A percentile compares a stretch with the other conserved stretches of the same genome.
phyloP scores from a whole-genome alignment of 768 basidiomycete species.

The Cystofilobasidium capitatum region DNA sequence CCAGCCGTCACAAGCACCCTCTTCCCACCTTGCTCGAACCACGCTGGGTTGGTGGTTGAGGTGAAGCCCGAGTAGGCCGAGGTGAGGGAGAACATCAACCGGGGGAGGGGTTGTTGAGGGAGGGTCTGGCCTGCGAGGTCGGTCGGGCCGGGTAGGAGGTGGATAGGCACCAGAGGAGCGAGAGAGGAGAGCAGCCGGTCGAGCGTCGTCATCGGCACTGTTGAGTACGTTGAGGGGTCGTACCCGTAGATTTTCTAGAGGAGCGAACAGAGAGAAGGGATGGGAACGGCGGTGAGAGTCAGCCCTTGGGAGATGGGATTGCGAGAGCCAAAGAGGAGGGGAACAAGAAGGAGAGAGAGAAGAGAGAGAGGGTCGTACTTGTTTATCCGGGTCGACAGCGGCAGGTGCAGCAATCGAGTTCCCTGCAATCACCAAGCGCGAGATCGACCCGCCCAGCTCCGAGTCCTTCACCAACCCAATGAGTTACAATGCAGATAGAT shows the following conservation, averaged over 20 bases:
- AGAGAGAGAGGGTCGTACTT: slow-evolving; percentile 7
- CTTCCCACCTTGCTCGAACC: slow-evolving; percentile 54
- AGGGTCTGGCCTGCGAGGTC: slow-evolving; percentile 84
- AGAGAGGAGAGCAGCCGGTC: slow-evolving; percentile 65
- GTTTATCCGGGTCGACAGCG: slow-evolving; percentile 35
- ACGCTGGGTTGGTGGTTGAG: slow-evolving; percentile 82
- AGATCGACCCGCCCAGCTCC: slow-evolving; percentile 48
- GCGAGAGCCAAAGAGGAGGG: neutral
- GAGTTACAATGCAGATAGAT: no score
- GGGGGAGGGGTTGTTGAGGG: slow-evolving; percentile 87
- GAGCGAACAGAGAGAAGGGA: neutral
- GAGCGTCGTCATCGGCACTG: slow-evolving; percentile 63
- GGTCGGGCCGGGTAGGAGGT: slow-evolving; percentile 73
- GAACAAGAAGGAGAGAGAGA: neutral
- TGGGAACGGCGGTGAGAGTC: neutral
- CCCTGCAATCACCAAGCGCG: slow-evolving; percentile 78
- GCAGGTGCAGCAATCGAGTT: slow-evolving; percentile 58
- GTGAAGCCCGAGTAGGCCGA: slow-evolving; percentile 46
- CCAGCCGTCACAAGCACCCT: slow-evolving; percentile 75
- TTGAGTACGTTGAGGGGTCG: slow-evolving; percentile 57
- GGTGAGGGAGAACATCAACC: slow-evolving; percentile 60
- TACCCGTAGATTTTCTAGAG: slow-evolving; percentile 45
- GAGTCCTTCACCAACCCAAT: slow-evolving; percentile 45
- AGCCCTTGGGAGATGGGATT: neutral
- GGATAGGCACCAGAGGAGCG: slow-evolving; percentile 66